Evolutionary conservation across 305 asterid species (phyloP), one percentile per base, ranked within the genome.

Genomic region (Petunia hybrid): DNA sequence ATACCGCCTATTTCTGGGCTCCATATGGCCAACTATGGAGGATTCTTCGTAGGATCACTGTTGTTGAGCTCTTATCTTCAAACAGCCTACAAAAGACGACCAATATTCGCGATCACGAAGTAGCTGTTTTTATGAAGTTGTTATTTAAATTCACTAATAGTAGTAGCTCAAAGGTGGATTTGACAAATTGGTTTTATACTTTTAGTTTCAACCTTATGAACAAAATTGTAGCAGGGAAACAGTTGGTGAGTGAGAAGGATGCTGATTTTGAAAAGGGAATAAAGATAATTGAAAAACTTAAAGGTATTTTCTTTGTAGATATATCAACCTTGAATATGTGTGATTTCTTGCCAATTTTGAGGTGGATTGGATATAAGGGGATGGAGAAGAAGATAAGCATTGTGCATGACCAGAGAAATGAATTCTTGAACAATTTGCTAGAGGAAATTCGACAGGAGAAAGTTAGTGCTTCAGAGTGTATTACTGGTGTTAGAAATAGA

Each of bases 11-110:
- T 4, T 45, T 22, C 0, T 56, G 59, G 69, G 66, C 84, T 12
- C 84, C 87, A 0, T 86, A 84, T 16, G 87, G 86, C 3, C 45
- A 84, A 7, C 16, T 79, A 0, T 86, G 89, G 87, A 69, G 84
- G 70, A 62, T 3, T 35, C 61, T 82, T n/a, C 81, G 87, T 4
- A 80, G 85, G 0, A 13, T 84, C 8, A 40, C 83, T 2, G 71
- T 66, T 13, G 45, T 80, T 3, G 83, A 80, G 40, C 35, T 69
- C 6, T 76, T 86, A 12, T 84, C 89, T 0, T 40, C 74, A 2
- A 4, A 45, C 66, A 64, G 84, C 62, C 81, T 84, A 48, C 84
- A 68, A 3, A 74, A 60, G 12, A 79, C 87, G 3, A 67, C 87
- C 0, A 31, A 13, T 0, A 36, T 80, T 7, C 45, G 87, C 4